These are phyloP conservation scores for Aspergillus homomorphus DNA, from an alignment of 495 filamentous ascomycete genomes.

Conservation along the genomic window DNA sequence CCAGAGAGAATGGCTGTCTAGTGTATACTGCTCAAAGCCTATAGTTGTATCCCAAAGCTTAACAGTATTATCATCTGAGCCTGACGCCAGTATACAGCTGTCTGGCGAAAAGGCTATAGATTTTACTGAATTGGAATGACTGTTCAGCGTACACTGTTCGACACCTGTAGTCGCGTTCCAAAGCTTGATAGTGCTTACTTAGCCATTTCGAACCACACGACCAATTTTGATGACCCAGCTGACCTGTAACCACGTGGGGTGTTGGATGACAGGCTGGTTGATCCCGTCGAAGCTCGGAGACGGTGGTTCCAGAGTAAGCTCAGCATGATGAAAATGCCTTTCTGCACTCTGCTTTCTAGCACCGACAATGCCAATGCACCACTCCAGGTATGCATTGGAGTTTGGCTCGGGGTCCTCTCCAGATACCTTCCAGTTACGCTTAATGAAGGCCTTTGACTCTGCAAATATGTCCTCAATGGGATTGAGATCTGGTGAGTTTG, in stretches of 20 bases:
- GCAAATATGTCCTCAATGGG: conserved; percentile 31
- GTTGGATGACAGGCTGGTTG: too few relatives aligned
- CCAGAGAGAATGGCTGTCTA: not conserved
- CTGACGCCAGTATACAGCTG: conserved; percentile 10
- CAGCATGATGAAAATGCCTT: conserved; percentile 30
- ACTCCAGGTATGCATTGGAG: conserved; percentile 28
- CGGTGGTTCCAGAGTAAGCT: conserved; percentile 15
- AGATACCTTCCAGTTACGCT: conserved; percentile 13
- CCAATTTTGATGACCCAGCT: too few relatives aligned
- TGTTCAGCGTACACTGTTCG: not conserved
- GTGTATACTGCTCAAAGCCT: not conserved
- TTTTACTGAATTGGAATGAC: not conserved
- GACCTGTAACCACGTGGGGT: too few relatives aligned
- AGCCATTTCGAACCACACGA: too few relatives aligned
- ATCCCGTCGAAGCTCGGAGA: too few relatives aligned
- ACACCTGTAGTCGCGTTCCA: conserved; percentile 22
- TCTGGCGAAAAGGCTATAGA: conserved; percentile 9
- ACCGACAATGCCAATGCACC: conserved; percentile 26
- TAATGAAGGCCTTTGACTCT: conserved; percentile 27
- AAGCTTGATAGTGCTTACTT: conserved; percentile 21
- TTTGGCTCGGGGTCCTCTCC: conserved; percentile 36
- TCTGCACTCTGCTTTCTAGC: conserved; percentile 17
- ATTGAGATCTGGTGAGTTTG: conserved; percentile 30
- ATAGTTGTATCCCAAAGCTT: conserved; percentile 6
- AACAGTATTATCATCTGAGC: conserved; percentile 17